phyloP scores from a whole-genome alignment of 2,329 filamentous ascomycete species.

The Xylaria sp. region DNA sequence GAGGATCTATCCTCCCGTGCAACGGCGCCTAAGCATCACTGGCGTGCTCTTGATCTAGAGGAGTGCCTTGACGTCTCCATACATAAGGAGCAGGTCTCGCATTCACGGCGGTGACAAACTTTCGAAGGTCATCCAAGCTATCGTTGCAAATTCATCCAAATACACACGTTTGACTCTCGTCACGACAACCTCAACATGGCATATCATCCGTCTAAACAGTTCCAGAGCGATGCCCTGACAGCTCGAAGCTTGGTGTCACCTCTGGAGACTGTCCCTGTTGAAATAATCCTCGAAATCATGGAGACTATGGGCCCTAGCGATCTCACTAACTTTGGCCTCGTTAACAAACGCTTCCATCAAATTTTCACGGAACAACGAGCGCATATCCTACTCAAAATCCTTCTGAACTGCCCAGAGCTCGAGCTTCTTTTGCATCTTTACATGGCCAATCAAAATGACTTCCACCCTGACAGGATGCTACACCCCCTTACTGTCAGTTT shows the following conservation, averaged over 20 bases:
- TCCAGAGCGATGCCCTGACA: background rate
- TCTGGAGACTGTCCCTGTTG: constrained; percentile 46
- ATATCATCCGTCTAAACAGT: background rate
- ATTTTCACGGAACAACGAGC: constrained; percentile 51
- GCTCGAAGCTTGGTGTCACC: constrained; percentile 9
- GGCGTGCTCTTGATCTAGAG: background rate
- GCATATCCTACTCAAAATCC: constrained; percentile 50
- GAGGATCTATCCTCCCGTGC: background rate
- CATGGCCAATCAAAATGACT: constrained; percentile 46
- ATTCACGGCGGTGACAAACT: background rate
- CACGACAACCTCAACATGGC: constrained; percentile 5
- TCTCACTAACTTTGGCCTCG: constrained; percentile 47
- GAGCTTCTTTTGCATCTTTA: constrained; percentile 54
- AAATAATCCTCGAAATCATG: constrained; percentile 57
- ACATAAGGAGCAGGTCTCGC: background rate
- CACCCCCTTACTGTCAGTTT: constrained; percentile 36
- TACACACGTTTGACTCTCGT: background rate
- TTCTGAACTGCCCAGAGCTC: constrained; percentile 50
- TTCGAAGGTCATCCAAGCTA: background rate
- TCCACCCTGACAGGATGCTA: constrained; percentile 34
- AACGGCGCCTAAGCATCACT: background rate
- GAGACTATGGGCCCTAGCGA: constrained; percentile 50
- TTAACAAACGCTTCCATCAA: constrained; percentile 46
- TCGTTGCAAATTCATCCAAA: background rate
- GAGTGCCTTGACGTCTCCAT: background rate